Conservation (phyloP, 2,329 filamentous ascomycete genomes). For the Fusarium continuum region DNA sequence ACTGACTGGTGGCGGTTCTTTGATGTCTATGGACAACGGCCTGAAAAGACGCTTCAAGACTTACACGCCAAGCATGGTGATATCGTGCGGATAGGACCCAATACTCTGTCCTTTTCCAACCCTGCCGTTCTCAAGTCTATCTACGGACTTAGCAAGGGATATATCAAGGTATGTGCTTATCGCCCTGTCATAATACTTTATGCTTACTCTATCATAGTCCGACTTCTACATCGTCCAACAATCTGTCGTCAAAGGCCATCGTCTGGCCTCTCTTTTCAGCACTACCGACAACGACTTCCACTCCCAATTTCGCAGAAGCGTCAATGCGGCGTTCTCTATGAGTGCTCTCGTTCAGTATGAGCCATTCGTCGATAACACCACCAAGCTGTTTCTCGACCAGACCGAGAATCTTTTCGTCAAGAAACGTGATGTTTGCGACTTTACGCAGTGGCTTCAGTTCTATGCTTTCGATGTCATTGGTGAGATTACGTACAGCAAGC, state of each 20-base stretch:
- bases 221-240: slow-evolving; percentile 85
- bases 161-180: slow-evolving; percentile 69
- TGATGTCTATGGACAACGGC: slow-evolving; percentile 70
- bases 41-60: slow-evolving; percentile 71
- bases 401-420: slow-evolving; percentile 65
- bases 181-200: slow-evolving; percentile 57
- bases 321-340: slow-evolving; percentile 83
- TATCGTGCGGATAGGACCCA: slow-evolving; percentile 79
- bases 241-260: slow-evolving; percentile 72
- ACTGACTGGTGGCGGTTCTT: slow-evolving; percentile 77
- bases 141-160: slow-evolving; percentile 84
- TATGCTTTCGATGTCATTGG: slow-evolving; percentile 86
- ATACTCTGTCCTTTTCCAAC: slow-evolving; percentile 76
- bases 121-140: slow-evolving; percentile 78
- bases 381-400: slow-evolving; percentile 73
- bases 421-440: slow-evolving; percentile 57
- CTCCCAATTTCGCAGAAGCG: slow-evolving; percentile 75
- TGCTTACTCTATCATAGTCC: slow-evolving; percentile 58
- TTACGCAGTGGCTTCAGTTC: slow-evolving; percentile 78
- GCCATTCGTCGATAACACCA: slow-evolving; percentile 80
- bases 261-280: slow-evolving; percentile 78
- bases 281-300: slow-evolving; percentile 80
- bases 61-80: slow-evolving; percentile 78
- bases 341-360: slow-evolving; percentile 80
- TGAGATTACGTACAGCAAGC: slow-evolving; percentile 78